A percentile compares a stretch with the other conserved stretches of the same genome.
phyloP scores from a whole-genome alignment of 2,329 filamentous ascomycete species.

The Xylaria sp. region DNA sequence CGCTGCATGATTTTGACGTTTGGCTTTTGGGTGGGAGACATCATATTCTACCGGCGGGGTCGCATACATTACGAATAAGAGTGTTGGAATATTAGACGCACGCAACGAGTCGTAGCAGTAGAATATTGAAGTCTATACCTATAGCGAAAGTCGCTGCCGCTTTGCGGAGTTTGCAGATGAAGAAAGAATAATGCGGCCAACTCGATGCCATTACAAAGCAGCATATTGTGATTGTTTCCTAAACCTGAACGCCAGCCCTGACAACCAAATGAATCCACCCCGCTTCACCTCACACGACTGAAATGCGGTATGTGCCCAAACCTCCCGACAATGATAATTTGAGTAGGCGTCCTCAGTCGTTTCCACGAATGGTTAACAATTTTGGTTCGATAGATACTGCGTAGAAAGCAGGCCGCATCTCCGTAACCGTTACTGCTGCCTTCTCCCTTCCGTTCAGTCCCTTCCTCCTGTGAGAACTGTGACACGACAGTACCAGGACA shows the following conservation, averaged over 20 bases:
- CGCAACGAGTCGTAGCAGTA: background rate
- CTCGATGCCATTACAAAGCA: constrained; percentile 28
- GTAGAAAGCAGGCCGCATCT: background rate
- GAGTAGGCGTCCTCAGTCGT: background rate
- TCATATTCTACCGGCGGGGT: background rate
- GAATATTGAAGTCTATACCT: constrained; percentile 23
- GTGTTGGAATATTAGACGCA: constrained; percentile 13
- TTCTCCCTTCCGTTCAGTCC: background rate
- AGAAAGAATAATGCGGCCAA: background rate
- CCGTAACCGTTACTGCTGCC: background rate
- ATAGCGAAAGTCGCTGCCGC: constrained; percentile 4
- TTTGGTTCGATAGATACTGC: background rate
- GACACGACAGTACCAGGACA: background rate
- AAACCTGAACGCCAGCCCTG: constrained; percentile 32
- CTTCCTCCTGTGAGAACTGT: background rate
- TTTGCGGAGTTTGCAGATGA: background rate
- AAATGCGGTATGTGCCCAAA: constrained; percentile 21
- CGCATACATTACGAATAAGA: constrained; percentile 12
- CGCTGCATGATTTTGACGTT: constrained; percentile 30
- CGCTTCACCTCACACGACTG: background rate
- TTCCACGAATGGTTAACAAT: background rate
- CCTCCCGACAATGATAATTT: background rate
- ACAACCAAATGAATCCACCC: background rate
- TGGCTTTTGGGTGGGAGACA: background rate
- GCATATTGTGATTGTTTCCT: constrained; percentile 13